Evolutionary conservation across 495 filamentous ascomycete species (phyloP).

Genomic region (Amorphotheca resinae): DNA sequence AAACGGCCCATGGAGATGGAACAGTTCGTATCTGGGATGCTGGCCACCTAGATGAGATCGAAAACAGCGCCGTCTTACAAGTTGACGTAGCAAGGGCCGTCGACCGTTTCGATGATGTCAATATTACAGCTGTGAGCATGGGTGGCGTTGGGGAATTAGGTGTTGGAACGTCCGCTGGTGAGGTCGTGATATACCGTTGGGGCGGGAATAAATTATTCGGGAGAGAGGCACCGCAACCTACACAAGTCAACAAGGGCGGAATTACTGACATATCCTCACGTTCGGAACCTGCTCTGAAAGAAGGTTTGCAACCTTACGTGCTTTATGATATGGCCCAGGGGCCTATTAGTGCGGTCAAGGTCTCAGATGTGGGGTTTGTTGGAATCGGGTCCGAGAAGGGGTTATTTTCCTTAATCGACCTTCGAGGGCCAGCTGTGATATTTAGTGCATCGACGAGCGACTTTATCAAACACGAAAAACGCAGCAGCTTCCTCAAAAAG

Average conservation of each 20-base stretch:
- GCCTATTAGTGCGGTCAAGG: slow-evolving; percentile 59
- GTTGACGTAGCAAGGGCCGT: slow-evolving; percentile 79
- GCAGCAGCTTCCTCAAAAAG: slow-evolving; percentile 48
- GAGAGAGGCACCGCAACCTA: slow-evolving; percentile 35
- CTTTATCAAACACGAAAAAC: slow-evolving; percentile 56
- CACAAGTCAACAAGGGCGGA: slow-evolving; percentile 36
- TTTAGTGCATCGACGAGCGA: slow-evolving; percentile 55
- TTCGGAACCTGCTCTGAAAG: slow-evolving; percentile 65
- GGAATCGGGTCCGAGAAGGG: slow-evolving; percentile 75
- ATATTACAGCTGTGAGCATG: slow-evolving; percentile 63
- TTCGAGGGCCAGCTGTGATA: slow-evolving; percentile 82
- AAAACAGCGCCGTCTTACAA: slow-evolving; percentile 71
- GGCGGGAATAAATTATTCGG: slow-evolving; percentile 55
- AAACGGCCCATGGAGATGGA: slow-evolving; percentile 77
- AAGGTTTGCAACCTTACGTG: slow-evolving; percentile 69
- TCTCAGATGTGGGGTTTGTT: slow-evolving; percentile 86
- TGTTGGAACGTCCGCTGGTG: slow-evolving; percentile 66
- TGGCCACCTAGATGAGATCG: slow-evolving; percentile 82
- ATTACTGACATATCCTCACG: slow-evolving; percentile 63
- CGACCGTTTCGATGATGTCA: slow-evolving; percentile 62
- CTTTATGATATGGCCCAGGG: slow-evolving; percentile 75
- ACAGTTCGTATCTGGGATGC: slow-evolving; percentile 82
- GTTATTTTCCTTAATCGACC: slow-evolving; percentile 65
- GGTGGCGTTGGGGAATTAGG: slow-evolving; percentile 76
- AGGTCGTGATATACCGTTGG: slow-evolving; percentile 83